A percentile compares a stretch with the other conserved stretches of the same genome.
Evolutionary conservation across 148 eudicot species (phyloP).

Genomic region (Silene latifolia): DNA sequence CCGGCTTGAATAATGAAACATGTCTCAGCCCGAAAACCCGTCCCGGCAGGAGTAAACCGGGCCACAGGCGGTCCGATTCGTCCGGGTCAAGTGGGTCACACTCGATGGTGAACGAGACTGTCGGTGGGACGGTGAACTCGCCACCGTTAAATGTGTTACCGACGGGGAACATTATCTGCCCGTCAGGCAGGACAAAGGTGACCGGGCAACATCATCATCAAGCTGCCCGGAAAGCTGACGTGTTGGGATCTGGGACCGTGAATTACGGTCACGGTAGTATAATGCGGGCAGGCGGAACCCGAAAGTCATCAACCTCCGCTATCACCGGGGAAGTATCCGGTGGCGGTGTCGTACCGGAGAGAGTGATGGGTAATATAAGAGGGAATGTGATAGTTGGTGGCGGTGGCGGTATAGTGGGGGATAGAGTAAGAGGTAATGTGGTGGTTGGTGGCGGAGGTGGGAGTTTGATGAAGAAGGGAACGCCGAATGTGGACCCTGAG

Average conservation of each 20-base stretch:
- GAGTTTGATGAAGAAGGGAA: slow-evolving; percentile 45
- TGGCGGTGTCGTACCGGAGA: neutral
- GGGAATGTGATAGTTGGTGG: slow-evolving; percentile 9
- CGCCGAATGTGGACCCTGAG: slow-evolving; percentile 47
- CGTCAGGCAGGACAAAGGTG: slow-evolving; percentile 55
- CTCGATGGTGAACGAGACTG: slow-evolving; percentile 24
- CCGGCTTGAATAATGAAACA: slow-evolving; percentile 21
- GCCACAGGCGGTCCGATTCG: slow-evolving; percentile 50
- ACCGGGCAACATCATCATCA: slow-evolving; percentile 35
- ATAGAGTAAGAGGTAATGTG: slow-evolving; percentile 11
- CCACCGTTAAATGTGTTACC: slow-evolving; percentile 48
- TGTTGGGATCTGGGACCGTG: slow-evolving; percentile 52
- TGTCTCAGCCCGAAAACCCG: slow-evolving; percentile 6
- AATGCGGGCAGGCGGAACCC: slow-evolving; percentile 41
- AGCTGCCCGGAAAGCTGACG: slow-evolving; percentile 31
- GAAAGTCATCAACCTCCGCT: slow-evolving; percentile 2
- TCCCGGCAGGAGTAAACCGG: slow-evolving; percentile 14
- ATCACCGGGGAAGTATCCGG: slow-evolving; percentile 6
- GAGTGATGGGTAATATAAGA: neutral
- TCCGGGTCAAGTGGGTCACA: slow-evolving; percentile 42
- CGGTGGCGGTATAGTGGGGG: neutral
- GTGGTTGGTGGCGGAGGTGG: slow-evolving; percentile 23
- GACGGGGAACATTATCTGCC: slow-evolving; percentile 61
- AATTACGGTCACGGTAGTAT: slow-evolving; percentile 83
- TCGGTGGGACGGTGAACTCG: slow-evolving; percentile 43